Percentiles rank a stretch among this genome's conserved stretches.
phyloP scores from a whole-genome alignment of 495 filamentous ascomycete genomes.

The Daldinia bambusicola region DNA sequence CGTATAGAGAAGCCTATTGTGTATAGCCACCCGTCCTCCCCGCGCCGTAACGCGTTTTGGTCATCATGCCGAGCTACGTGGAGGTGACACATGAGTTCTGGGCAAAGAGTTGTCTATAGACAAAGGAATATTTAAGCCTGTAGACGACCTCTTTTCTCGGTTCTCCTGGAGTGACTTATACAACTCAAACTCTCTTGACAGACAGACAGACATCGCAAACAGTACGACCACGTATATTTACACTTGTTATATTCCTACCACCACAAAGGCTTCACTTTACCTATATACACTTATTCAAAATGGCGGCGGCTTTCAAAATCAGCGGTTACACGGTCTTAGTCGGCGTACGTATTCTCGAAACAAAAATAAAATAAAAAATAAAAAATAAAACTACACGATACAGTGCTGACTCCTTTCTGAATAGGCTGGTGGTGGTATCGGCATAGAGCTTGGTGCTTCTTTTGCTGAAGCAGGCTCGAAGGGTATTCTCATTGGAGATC shows the following conservation, averaged over 20 bases:
- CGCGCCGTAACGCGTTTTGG: not conserved
- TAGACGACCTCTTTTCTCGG: not conserved
- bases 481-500: constrained; percentile 52
- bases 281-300: not conserved
- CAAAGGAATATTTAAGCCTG: not conserved
- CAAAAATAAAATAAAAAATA: too few species aligned
- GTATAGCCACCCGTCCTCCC: not conserved
- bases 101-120: not conserved
- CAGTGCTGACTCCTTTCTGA: not conserved
- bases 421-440: constrained; percentile 47
- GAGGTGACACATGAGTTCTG: not conserved
- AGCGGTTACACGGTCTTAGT: constrained; percentile 1
- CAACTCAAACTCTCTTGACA: not conserved
- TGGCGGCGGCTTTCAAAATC: not conserved
- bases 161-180: not conserved
- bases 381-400: not conserved
- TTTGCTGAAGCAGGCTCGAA: constrained; percentile 50
- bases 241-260: not conserved
- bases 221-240: not conserved
- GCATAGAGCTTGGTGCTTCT: constrained; percentile 43
- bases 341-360: not conserved
- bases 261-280: not conserved
- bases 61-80: not conserved
- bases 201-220: not conserved
- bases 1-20: not conserved